Evolutionary conservation across 2,329 filamentous ascomycete genomes (phyloP).

Genomic region (Podosphaera fusca): DNA sequence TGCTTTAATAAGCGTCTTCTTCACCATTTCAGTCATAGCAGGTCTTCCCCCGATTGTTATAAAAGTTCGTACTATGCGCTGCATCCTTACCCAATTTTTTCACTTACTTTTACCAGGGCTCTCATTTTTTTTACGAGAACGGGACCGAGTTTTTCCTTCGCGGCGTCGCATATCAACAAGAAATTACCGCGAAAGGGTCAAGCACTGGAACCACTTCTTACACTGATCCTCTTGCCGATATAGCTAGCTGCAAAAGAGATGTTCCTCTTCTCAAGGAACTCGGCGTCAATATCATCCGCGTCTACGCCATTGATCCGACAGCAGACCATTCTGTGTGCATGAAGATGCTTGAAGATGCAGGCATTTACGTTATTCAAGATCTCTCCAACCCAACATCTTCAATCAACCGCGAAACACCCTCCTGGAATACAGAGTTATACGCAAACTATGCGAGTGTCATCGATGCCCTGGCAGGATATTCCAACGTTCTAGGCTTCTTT

Average conservation of each 20-base stretch:
- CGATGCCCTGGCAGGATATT: conserved; percentile 59
- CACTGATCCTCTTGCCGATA: conserved; percentile 62
- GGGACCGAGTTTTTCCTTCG: conserved; percentile 76
- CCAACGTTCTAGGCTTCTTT: conserved; percentile 92
- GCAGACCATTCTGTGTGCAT: conserved; percentile 67
- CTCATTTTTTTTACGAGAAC: conserved; percentile 24
- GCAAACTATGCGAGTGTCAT: conserved; percentile 64
- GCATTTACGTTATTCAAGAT: conserved; percentile 91
- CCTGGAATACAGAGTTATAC: conserved; percentile 62
- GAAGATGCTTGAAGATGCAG: conserved; percentile 54
- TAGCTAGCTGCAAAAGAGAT: conserved; percentile 54
- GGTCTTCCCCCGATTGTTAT: conserved; percentile 31
- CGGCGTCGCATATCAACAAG: conserved; percentile 88
- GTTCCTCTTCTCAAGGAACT: conserved; percentile 59
- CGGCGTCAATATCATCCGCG: conserved; percentile 79
- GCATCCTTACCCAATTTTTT: neutral
- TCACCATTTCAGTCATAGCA: conserved; percentile 25
- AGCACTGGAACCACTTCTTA: conserved; percentile 32
- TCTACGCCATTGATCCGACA: conserved; percentile 73
- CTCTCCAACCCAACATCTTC: conserved; percentile 59
- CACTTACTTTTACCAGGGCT: conserved; percentile 9
- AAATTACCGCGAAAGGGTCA: conserved; percentile 32
- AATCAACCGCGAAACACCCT: conserved; percentile 59
- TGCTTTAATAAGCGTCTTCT: conserved; percentile 27
- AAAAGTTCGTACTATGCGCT: conserved; percentile 12